Evolutionary conservation across 139 green algal species (phyloP), one percentile per base, ranked within the genome.

Genomic region (Volvox reticuliferus): DNA sequence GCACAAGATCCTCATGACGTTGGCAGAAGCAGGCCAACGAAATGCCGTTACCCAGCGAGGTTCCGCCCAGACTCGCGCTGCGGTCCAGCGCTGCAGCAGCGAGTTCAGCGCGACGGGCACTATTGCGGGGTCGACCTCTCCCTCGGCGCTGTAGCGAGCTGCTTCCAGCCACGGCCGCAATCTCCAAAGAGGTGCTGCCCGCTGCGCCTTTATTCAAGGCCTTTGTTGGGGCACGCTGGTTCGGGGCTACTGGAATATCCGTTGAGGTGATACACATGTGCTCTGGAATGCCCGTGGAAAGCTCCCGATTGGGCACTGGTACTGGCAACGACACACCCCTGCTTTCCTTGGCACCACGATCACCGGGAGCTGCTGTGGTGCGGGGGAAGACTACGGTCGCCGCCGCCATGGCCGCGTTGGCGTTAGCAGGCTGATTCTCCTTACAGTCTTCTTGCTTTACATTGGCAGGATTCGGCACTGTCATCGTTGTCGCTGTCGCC

Each of bases 1-100:
- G 37, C 33, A 82, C 73, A 13, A 73, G 21, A 0, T 82, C 36
- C 37, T 82, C 77, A 91, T 97, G 96, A 55, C 91, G 92, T 2
- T 84, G 91, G 91, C 96, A 98, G 92, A 93, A 97, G 89, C 92
- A 96, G 22, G 94, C 77, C 30, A 97, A 88, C 0, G 89, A 83
- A 1, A 88, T 82, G 79, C 93, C 91, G 24, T 88, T 90, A 63
- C 88, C 90, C 33, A 90, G 62, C 13, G 63, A 61, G 32, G 68
- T 87, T 2, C 87, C 92, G 32, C 90, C 79, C 79, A 62, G 30
- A 28, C 69, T 63, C 30, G 75, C 61, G 1, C 32, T 68, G 37
- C 78, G 9, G 50, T 44, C 36, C 28, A 75, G 68, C 12, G 76
- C 88, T 26, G 65, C 65, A 71, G 65, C 73, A 61, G 55, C 12